phyloP scores from a whole-genome alignment of 1,284 basidiomycete genomes.

The Phlebopus sp. region DNA sequence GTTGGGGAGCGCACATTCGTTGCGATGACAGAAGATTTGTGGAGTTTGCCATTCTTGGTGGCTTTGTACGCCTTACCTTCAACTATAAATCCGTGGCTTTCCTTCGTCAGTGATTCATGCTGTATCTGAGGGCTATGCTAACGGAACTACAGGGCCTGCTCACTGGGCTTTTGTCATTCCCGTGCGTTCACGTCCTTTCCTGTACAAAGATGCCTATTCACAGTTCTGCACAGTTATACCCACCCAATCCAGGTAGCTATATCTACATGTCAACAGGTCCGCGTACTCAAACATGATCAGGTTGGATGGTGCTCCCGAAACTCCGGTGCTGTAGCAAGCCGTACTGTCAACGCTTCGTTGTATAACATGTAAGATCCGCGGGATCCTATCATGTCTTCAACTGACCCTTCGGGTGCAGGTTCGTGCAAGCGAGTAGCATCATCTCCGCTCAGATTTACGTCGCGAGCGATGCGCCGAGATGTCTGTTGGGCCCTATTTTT shows the following conservation, averaged over 20 bases:
- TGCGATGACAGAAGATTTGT: constrained; percentile 48
- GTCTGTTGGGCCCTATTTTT: constrained; percentile 23
- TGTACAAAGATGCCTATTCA: not conserved
- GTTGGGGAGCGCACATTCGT: constrained; percentile 46
- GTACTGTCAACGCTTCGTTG: constrained; percentile 52
- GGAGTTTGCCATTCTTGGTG: constrained; percentile 45
- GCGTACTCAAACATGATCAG: constrained; percentile 23
- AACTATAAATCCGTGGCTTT: constrained; percentile 47
- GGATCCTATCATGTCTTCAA: not conserved
- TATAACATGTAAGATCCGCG: constrained; percentile 47
- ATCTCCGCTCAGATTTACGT: constrained; percentile 50
- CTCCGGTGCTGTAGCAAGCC: constrained; percentile 51
- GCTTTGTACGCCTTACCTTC: constrained; percentile 45
- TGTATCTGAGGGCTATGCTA: not conserved
- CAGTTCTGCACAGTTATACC: constrained; percentile 18
- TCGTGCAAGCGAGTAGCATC: constrained; percentile 45
- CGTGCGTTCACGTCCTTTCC: constrained; percentile 23
- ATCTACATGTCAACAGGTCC: not conserved
- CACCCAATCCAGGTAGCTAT: constrained; percentile 35
- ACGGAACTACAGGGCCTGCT: constrained; percentile 23
- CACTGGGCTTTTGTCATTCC: constrained; percentile 32
- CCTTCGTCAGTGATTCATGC: constrained; percentile 32
- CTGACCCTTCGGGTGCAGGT: constrained; percentile 23
- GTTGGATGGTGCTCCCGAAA: constrained; percentile 57
- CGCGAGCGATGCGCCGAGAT: constrained; percentile 45